Base-by-base conservation (phyloP, 257 asterid species). In the Solanum sparsipilum region DNA sequence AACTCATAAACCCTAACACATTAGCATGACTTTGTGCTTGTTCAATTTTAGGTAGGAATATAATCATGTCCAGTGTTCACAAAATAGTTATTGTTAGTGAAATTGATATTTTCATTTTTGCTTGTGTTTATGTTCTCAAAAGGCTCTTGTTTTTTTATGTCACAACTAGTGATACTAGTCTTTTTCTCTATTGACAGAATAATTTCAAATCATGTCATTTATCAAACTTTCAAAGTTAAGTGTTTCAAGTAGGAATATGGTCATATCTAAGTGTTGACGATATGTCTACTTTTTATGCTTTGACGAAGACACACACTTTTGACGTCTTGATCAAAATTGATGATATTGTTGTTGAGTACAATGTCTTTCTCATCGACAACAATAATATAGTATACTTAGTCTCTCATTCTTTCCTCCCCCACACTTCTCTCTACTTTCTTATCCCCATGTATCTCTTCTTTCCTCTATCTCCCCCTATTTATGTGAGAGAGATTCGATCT, bases 401-500 rank as follows among this genome's bases (percentile, higher is more conserved):
- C 23, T 52, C 4, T 52, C 9, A 0, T 0, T 52, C 23, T 2
- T 9, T 1, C 2, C 6, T 0, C 52, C 52, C 21, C 9, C 6
- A 15, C 9, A 16, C 1, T 52, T 52, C n/a, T 52, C 10, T 52
- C n/a, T 1, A 52, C 9, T 20, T 52, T 52, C 9, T 52, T 52
- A 18, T 52, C 10, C 1, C n/a, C 9, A 7, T 36, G 0, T 36
- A 2, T 36, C 9, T 36, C 8, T 16, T 48, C 0, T 48, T 48
- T 48, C 3, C 18, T 52, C 3, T 52, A 0, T 52, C n/a, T 6
- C 63, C 63, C 9, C 9, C 23, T 52, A 0, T 52, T 52, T 52
- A 0, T 16, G n/a, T 0, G 63, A 52, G 23, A 52, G 63, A 52
- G n/a, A 2, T 52, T 16, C 23, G 4, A 52, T 52, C 4, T 9